These are phyloP conservation scores for Exophiala dermatitidis DNA, from an alignment of 2,329 filamentous ascomycete species.

Conservation along the genomic window DNA sequence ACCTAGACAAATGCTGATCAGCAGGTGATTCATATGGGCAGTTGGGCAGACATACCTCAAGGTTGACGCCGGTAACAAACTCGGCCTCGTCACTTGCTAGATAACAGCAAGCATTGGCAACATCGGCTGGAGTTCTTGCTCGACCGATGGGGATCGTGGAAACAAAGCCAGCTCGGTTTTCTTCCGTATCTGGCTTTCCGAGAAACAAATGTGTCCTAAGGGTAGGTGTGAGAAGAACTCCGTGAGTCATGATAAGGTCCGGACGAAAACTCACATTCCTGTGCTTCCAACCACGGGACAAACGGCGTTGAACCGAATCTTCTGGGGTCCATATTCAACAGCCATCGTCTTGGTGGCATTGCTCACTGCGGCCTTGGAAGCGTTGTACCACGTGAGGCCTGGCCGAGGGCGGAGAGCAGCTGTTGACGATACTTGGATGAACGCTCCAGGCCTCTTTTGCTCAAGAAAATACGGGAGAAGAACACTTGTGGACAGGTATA, in stretches of 20 bases:
- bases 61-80: conserved; percentile 27
- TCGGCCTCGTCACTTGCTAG: conserved; percentile 24
- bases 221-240: background rate
- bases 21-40: background rate
- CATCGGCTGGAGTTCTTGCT: conserved; percentile 25
- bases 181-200: conserved; percentile 14
- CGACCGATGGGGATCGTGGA: conserved; percentile 23
- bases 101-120: conserved; percentile 28
- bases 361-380: conserved; percentile 17
- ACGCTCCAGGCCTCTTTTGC: conserved; percentile 13
- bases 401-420: conserved; percentile 21
- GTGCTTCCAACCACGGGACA: conserved; percentile 20
- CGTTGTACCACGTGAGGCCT: conserved; percentile 22
- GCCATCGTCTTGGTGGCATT: conserved; percentile 19
- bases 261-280: conserved; percentile 12
- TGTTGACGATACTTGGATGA: conserved; percentile 21
- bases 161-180: conserved; percentile 14
- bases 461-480: conserved; percentile 22
- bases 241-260: background rate
- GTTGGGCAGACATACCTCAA: conserved; percentile 5
- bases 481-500: conserved; percentile 23
- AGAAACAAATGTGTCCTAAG: conserved; percentile 7
- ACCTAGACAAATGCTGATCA: background rate
- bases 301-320: conserved; percentile 21
- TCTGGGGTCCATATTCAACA: conserved; percentile 17